A percentile compares a stretch with the other conserved stretches of the same genome.
phyloP scores from a whole-genome alignment of 108 stramenopile genomes.

The Skeletonema tropicum region DNA sequence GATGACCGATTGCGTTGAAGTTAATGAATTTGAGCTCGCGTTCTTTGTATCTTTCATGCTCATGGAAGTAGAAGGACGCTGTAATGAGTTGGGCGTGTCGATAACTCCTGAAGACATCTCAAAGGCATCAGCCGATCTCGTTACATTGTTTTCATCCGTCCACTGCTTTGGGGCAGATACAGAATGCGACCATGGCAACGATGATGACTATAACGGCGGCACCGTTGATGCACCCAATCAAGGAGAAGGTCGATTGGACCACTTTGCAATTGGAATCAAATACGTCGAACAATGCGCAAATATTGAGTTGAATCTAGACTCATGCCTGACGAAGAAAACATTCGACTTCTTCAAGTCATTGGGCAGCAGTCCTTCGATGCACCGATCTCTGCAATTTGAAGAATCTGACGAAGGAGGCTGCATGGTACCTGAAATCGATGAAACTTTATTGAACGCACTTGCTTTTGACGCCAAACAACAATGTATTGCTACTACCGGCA shows the following conservation, averaged over 20 bases:
- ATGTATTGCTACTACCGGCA: conserved; percentile 4
- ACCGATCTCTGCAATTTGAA: conserved; percentile 4
- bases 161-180: conserved; percentile 18
- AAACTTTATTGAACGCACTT: conserved; percentile 5
- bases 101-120: conserved; percentile 12
- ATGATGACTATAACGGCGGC: not conserved
- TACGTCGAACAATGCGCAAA: conserved; percentile 34
- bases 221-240: not conserved
- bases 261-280: conserved; percentile 14
- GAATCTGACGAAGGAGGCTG: conserved; percentile 12
- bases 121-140: conserved; percentile 29
- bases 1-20: not conserved
- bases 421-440: conserved; percentile 39
- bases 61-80: conserved; percentile 15
- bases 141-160: conserved; percentile 12
- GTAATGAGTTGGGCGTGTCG: conserved; percentile 4
- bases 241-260: not conserved
- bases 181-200: not conserved
- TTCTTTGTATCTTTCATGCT: conserved; percentile 5
- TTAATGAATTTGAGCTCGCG: not conserved
- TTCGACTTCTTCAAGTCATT: conserved; percentile 6
- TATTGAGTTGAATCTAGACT: conserved; percentile 8
- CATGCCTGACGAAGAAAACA: conserved; percentile 19
- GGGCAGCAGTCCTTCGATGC: not conserved
- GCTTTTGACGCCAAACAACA: conserved; percentile 1